Evolutionary conservation across 805 yeast genomes (phyloP).

Genomic region (Kluyveromyces dobzhanskii): DNA sequence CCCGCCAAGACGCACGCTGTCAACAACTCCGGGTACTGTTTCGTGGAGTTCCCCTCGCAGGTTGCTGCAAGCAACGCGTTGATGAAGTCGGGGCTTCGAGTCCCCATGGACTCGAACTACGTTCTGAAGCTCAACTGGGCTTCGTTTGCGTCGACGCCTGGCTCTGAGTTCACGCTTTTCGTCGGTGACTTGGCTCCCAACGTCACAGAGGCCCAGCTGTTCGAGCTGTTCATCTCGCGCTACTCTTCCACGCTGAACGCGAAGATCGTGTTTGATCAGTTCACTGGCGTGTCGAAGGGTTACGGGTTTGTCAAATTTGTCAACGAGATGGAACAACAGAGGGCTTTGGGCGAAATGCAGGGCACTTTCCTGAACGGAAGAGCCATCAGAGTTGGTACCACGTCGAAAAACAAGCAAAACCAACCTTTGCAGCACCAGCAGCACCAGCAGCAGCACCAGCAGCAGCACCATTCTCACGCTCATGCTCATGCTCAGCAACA

Average conservation of each 20-base stretch:
- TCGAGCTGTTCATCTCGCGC: conserved; percentile 56
- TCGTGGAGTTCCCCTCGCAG: conserved; percentile 59
- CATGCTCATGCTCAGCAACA: conserved; percentile 17
- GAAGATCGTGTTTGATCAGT: conserved; percentile 68
- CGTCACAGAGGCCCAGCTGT: conserved; percentile 56
- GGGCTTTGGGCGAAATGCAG: conserved; percentile 74
- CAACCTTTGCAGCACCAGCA: conserved; percentile 12
- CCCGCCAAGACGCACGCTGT: conserved; percentile 19
- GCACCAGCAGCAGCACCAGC: conserved; percentile 12
- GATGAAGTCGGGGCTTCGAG: conserved; percentile 54
- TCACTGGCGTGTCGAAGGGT: conserved; percentile 66
- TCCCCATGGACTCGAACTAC: conserved; percentile 51
- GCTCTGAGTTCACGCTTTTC: conserved; percentile 57
- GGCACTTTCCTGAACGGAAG: conserved; percentile 64
- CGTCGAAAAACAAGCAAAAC: conserved; percentile 37
- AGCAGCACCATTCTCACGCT: conserved; percentile 8
- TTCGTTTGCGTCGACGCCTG: conserved; percentile 23
- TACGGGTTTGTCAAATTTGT: conserved; percentile 84
- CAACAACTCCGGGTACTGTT: conserved; percentile 68
- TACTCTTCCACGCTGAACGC: conserved; percentile 71
- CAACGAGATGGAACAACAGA: conserved; percentile 56
- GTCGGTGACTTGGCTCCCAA: conserved; percentile 79
- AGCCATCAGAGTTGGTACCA: conserved; percentile 70
- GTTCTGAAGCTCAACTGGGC: conserved; percentile 77
- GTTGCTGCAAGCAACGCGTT: conserved; percentile 60